Evolutionary conservation across 495 filamentous ascomycete genomes (phyloP), one percentile per base, ranked within the genome.

Genomic region (Parachaetomium inaequale): DNA sequence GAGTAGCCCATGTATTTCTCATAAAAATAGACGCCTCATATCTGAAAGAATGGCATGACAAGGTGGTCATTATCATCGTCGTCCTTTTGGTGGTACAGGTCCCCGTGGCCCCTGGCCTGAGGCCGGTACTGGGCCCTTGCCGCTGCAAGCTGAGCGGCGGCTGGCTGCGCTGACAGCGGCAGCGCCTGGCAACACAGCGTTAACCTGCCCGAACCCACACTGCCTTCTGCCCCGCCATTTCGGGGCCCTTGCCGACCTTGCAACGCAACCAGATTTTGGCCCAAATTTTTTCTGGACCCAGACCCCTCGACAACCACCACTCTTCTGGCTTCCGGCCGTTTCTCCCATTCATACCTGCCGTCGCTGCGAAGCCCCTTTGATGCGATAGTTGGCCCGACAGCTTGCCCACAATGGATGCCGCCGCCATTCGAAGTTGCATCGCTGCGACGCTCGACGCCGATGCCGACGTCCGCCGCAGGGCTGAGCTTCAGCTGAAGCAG

Each of bases 401-500:
- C 42, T 58, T 61, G 65, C 69, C 71, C 70, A 75, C 66, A 61
- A 97, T 98, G 94, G 92, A 97, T 83, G 89, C 88, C 74, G 83
- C 85, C 74, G 86, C 85, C 71, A 84, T 98, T 71, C 84, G 92
- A 77, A 86, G 86, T 81, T 90, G 92, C 75, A 91, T 98, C 75
- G 84, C 88, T 73, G 88, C 88, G 70, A 97, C 92, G 51, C 85
- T 97, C 68, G 87, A 91, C 68, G 74, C 89, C 64, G 90, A 98
- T 81, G 86, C 91, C 67, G 90, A 94, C 68, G 85, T 81, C 74
- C 85, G 94, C 70, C 85, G 86, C 67, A 86, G 90, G 74, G 94
- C 92, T 61, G 95, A 98, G 80, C 77, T 93, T 67, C 90, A 97
- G 76, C 81, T 98, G 66, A 96, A 93, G 88, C 87, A 89, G 84